Percentiles rank a stretch among this genome's conserved stretches.
Evolutionary conservation across 2,329 filamentous ascomycete species (phyloP).

Genomic region (Pseudocercospora vitis): DNA sequence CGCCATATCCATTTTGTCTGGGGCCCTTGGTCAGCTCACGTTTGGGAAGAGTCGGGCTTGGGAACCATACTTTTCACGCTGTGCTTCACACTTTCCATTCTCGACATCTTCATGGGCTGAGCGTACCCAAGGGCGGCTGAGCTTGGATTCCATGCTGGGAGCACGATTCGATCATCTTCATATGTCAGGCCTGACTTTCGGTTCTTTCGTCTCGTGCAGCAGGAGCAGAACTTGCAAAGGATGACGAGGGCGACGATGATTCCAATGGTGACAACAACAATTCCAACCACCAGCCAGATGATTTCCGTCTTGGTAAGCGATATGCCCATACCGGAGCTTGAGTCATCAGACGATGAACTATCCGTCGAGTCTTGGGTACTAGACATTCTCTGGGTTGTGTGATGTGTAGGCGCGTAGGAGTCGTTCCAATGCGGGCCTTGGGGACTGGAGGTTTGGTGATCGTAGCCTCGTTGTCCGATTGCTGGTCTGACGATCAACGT

Average conservation of each 20-base stretch:
- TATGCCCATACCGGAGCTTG: slow-evolving; percentile 1
- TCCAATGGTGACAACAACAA: not conserved
- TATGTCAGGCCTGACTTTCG: slow-evolving; percentile 9
- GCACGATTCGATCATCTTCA: slow-evolving; percentile 12
- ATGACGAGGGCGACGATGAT: slow-evolving; percentile 7
- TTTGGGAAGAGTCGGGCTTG: not conserved
- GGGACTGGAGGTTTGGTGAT: too few species aligned
- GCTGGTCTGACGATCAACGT: too few species aligned
- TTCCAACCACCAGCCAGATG: slow-evolving; percentile 1
- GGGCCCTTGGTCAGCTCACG: not conserved
- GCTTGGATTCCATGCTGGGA: slow-evolving; percentile 17
- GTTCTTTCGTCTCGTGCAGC: not conserved
- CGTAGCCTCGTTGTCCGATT: too few species aligned
- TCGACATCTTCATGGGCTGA: slow-evolving; percentile 3
- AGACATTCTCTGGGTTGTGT: too few species aligned
- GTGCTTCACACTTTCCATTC: slow-evolving; percentile 17
- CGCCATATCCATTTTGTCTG: slow-evolving; percentile 4
- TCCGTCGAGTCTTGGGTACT: not conserved
- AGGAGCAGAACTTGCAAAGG: slow-evolving; percentile 22
- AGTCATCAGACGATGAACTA: not conserved
- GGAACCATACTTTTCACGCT: slow-evolving; percentile 1
- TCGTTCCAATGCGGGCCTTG: too few species aligned
- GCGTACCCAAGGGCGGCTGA: slow-evolving; percentile 4
- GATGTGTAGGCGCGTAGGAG: too few species aligned
- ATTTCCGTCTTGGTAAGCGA: slow-evolving; percentile 1